phyloP scores from a whole-genome alignment of 2,329 filamentous ascomycete genomes.

The Aspergillus cejpii region DNA sequence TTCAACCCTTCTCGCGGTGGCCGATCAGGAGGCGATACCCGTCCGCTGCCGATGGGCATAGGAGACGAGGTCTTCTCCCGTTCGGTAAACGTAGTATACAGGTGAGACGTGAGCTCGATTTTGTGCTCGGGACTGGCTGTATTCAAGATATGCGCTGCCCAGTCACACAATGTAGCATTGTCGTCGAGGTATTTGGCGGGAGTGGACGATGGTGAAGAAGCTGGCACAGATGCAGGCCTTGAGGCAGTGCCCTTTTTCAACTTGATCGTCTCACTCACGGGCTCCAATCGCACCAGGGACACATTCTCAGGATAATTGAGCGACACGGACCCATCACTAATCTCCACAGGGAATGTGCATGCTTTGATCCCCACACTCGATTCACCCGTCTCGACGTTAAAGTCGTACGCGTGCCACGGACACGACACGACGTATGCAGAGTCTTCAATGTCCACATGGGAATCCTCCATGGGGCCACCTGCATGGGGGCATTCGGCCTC shows the following conservation, averaged over 20 bases:
- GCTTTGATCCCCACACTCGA: constrained; percentile 45
- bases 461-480: constrained; percentile 43
- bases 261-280: constrained; percentile 44
- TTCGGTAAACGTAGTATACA: constrained; percentile 39
- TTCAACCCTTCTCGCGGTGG: constrained; percentile 40
- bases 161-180: constrained; percentile 43
- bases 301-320: constrained; percentile 31
- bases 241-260: constrained; percentile 28
- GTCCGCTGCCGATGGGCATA: constrained; percentile 40
- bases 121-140: constrained; percentile 44
- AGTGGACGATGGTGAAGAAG: constrained; percentile 8
- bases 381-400: constrained; percentile 46
- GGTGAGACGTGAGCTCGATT: constrained; percentile 42
- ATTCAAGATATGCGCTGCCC: constrained; percentile 44
- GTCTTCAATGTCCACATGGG: constrained; percentile 44
- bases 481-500: constrained; percentile 46
- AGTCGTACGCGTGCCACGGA: constrained; percentile 47
- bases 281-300: constrained; percentile 30
- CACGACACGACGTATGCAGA: constrained; percentile 45
- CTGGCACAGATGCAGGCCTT: neutral
- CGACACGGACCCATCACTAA: constrained; percentile 32
- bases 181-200: constrained; percentile 34
- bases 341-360: constrained; percentile 42
- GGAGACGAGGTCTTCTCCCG: constrained; percentile 36
- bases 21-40: constrained; percentile 33